A percentile compares a stretch with the other conserved stretches of the same genome.
phyloP scores from a whole-genome alignment of 495 filamentous ascomycete species.

The Penicillium psychrofluorescens region DNA sequence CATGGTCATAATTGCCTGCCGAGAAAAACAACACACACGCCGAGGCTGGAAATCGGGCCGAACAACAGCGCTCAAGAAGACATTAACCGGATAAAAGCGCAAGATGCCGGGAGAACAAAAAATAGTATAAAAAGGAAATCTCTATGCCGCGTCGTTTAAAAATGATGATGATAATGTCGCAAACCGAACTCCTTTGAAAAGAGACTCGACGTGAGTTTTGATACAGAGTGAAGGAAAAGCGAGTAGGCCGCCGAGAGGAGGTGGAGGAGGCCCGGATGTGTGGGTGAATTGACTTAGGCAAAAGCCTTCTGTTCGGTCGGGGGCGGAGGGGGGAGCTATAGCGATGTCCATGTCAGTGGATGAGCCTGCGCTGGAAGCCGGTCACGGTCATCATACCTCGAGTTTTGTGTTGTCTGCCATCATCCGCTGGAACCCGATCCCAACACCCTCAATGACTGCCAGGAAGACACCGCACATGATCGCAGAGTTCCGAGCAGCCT shows the following conservation, averaged over 20 bases:
- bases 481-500: slow-evolving; percentile 84
- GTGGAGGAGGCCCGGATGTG: slow-evolving; percentile 3
- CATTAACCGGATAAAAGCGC: slow-evolving; percentile 10
- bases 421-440: slow-evolving; percentile 95
- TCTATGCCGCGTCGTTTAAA: slow-evolving; percentile 39
- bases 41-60: slow-evolving; percentile 7
- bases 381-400: slow-evolving; percentile 44
- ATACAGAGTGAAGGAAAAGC: slow-evolving; percentile 19
- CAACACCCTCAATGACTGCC: slow-evolving; percentile 94
- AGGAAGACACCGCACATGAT: slow-evolving; percentile 92
- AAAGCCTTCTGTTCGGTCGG: slow-evolving; percentile 35
- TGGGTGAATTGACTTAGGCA: slow-evolving; percentile 20
- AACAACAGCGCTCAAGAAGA: slow-evolving; percentile 19
- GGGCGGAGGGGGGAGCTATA: slow-evolving; percentile 38
- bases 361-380: too few species aligned
- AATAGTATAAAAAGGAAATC: slow-evolving; percentile 24
- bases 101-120: slow-evolving; percentile 20
- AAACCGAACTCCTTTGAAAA: slow-evolving; percentile 42
- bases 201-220: slow-evolving; percentile 30
- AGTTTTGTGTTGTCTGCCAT: slow-evolving; percentile 87
- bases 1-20: not conserved
- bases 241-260: slow-evolving; percentile 5
- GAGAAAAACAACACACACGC: slow-evolving; percentile 11
- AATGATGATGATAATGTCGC: slow-evolving; percentile 28
- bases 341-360: not conserved